Base-by-base conservation (phyloP, 2,329 filamentous ascomycete genomes). In the Colletotrichum navitas region DNA sequence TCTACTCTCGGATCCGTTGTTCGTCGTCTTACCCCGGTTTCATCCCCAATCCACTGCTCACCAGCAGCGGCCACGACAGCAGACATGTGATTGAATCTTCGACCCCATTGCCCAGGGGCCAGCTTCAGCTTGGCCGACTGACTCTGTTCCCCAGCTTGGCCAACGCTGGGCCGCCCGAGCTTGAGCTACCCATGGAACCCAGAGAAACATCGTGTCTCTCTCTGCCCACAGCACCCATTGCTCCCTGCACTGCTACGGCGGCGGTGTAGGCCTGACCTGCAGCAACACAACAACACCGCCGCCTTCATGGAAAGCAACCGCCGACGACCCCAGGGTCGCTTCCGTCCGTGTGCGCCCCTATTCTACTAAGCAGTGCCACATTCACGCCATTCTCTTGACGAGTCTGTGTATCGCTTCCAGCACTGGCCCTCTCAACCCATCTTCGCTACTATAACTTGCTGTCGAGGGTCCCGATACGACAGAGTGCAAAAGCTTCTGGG, bases 71-170 rank as follows among this genome's bases (percentile, higher is more conserved):
- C 36, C 18, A 49, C 41, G 12, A 52, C 34, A 14, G 18, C 29
- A 52, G n/a, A 52, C 68, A 71, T 71, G 68, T 71, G 68, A 64
- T 63, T 55, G 59, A 60, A 55, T 32, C 34, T 34, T 58, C 43
- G 52, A 47, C 26, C 51, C 51, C n/a, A n/a, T n/a, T n/a, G n/a
- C n/a, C n/a, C n/a, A n/a, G n/a, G n/a, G n/a, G 41, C 41, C 41
- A 62, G 26, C 24, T 16, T 11, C 41, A 43, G 14, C 29, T 61
- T 49, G 60, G 18, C 55, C 41, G 55, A 49, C 67, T 62, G 49
- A 43, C 63, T 49, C n/a, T 12, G 41, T 21, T 14, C 21, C 34
- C 34, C 52, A 52, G 45, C 63, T 16, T 34, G 21, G 43, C 41
- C 51, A 61, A 56, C 29, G 47, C 65, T 39, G 39, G 59, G 18